These are phyloP conservation scores for Hyaloscypha bicolor DNA, from an alignment of 495 filamentous ascomycete genomes.

Conservation along the genomic window DNA sequence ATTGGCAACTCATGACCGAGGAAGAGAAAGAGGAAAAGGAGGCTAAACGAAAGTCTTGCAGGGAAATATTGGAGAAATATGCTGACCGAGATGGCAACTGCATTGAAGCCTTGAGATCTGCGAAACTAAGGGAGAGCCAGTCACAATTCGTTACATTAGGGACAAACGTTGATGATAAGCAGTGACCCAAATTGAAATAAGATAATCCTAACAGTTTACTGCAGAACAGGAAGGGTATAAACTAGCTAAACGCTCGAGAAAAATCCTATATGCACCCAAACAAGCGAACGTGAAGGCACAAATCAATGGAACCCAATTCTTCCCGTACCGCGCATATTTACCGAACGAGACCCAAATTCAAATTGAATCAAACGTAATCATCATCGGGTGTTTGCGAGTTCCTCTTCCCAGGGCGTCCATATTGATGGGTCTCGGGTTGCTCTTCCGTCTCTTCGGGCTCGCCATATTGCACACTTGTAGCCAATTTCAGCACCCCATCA, in stretches of 20 bases:
- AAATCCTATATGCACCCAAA: neutral
- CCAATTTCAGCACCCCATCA: conserved; percentile 13
- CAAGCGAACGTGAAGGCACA: neutral
- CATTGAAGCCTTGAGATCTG: too few species aligned
- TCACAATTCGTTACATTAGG: too few species aligned
- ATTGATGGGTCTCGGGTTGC: neutral
- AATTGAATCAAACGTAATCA: neutral
- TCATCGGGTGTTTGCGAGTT: neutral
- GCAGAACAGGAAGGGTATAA: neutral
- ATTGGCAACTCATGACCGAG: neutral
- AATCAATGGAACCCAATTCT: neutral
- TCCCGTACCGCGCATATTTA: neutral
- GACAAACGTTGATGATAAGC: too few species aligned
- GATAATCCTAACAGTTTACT: too few species aligned
- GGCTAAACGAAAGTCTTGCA: neutral
- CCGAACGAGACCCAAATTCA: neutral
- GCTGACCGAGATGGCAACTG: too few species aligned
- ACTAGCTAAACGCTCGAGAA: neutral
- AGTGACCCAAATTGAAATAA: too few species aligned
- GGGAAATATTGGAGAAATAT: too few species aligned
- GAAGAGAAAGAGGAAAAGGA: neutral
- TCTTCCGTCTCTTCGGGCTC: conserved; percentile 14
- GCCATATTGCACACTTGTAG: conserved; percentile 20
- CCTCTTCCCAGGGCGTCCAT: neutral
- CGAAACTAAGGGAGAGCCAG: too few species aligned